These are phyloP conservation scores for Rubia yunnanensis DNA, from an alignment of 257 asterid species.

Conservation along the genomic window DNA sequence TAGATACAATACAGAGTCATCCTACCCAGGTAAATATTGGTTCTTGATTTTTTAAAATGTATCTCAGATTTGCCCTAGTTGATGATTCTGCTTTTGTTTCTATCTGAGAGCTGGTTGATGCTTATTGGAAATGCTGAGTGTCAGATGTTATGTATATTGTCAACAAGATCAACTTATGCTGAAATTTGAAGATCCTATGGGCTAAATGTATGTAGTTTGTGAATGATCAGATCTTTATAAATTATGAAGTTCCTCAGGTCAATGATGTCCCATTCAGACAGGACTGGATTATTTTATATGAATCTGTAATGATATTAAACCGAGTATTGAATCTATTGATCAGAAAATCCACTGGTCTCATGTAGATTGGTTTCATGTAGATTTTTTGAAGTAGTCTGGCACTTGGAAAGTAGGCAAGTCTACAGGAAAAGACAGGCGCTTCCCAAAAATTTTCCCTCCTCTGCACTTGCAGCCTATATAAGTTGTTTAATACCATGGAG, in stretches of 20 bases:
- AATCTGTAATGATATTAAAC: neutral
- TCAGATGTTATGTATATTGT: neutral
- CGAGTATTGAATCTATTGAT: too few relatives aligned
- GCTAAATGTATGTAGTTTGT: too few relatives aligned
- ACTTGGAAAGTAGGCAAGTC: neutral
- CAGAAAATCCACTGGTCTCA: neutral
- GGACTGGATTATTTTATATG: neutral
- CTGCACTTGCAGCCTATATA: neutral
- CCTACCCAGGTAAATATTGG: slow-evolving; percentile 68
- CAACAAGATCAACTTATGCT: neutral
- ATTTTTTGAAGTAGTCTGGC: too few relatives aligned
- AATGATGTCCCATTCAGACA: neutral
- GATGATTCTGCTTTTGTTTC: neutral
- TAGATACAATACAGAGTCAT: slow-evolving; percentile 88
- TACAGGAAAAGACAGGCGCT: neutral
- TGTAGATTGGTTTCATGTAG: too few relatives aligned
- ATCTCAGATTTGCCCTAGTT: neutral
- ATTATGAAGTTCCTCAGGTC: neutral
- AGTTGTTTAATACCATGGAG: neutral
- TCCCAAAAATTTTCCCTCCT: neutral
- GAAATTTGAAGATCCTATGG: neutral
- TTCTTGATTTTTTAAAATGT: neutral
- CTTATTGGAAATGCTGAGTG: neutral
- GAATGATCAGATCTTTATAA: neutral
- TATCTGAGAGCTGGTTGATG: neutral